Conservation (phyloP, 176 grass and related monocot genomes). For the Aegilops speltoides region DNA sequence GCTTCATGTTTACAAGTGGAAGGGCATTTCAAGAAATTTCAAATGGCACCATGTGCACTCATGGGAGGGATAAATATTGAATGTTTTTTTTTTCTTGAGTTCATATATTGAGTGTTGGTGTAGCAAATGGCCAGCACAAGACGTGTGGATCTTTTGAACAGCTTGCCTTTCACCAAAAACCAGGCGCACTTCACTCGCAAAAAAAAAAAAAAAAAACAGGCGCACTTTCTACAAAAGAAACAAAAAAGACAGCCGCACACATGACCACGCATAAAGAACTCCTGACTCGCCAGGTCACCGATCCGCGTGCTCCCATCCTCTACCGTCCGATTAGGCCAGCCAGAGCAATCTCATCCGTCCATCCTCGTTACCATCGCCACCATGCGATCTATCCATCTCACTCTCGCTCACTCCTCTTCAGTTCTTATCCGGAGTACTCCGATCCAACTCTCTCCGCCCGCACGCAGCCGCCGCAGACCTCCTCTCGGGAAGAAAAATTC, state of each 20-base stretch:
- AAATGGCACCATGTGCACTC: too few relatives aligned
- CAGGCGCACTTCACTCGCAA: not conserved
- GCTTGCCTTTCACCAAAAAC: not conserved
- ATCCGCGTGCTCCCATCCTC: conserved; percentile 49
- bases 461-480: conserved; percentile 15
- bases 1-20: not conserved
- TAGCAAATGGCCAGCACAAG: too few relatives aligned
- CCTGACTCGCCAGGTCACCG: conserved; percentile 58
- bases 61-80: too few relatives aligned
- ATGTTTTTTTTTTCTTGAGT: too few relatives aligned
- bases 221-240: not conserved
- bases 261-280: not conserved
- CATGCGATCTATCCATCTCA: not conserved
- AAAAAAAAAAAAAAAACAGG: not conserved
- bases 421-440: conserved; percentile 44
- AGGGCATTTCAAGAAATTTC: not conserved
- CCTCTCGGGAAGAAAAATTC: conserved; percentile 14
- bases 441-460: conserved; percentile 42
- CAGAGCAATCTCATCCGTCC: conserved; percentile 22
- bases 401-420: conserved; percentile 1
- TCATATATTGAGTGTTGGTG: too few relatives aligned
- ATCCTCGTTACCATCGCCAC: not conserved
- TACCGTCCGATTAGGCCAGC: conserved; percentile 29
- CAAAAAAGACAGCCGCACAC: not conserved
- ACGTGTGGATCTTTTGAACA: not conserved